A percentile compares a stretch with the other conserved stretches of the same genome.
Evolutionary conservation across 106 monocot genomes (phyloP).

Genomic region (Phalaenopsis equestris): DNA sequence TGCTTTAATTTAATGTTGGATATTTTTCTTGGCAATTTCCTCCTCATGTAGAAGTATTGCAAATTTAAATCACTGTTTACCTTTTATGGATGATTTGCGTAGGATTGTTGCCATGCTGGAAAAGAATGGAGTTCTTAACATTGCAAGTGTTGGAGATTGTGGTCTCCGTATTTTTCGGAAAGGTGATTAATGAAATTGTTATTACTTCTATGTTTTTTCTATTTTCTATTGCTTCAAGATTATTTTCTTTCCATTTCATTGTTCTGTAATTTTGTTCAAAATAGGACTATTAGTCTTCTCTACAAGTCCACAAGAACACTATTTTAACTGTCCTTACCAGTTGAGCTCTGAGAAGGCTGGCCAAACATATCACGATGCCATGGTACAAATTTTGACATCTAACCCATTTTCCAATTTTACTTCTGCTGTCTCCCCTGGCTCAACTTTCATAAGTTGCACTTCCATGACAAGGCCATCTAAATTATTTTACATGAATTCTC

Average conservation of each 20-base stretch:
- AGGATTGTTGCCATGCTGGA: slow-evolving; percentile 87
- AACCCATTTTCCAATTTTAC: background rate
- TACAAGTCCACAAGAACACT: slow-evolving; percentile 79
- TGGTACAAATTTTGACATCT: slow-evolving; percentile 27
- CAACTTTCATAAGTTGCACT: too few relatives aligned
- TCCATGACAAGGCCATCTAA: too few relatives aligned
- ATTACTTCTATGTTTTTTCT: background rate
- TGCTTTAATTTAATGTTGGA: background rate
- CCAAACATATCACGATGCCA: slow-evolving; percentile 85
- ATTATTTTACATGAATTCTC: too few relatives aligned
- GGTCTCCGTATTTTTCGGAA: slow-evolving; percentile 65
- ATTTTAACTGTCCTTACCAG: slow-evolving; percentile 95
- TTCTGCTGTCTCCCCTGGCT: background rate
- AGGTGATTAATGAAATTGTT: slow-evolving; percentile 28
- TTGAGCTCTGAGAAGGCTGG: slow-evolving; percentile 69
- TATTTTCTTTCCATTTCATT: too few relatives aligned
- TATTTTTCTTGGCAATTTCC: background rate
- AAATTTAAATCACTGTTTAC: background rate
- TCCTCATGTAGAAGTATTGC: background rate
- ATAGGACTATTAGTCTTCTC: slow-evolving; percentile 62
- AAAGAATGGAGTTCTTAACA: slow-evolving; percentile 61
- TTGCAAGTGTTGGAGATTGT: slow-evolving; percentile 93
- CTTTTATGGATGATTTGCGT: background rate
- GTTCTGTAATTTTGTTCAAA: background rate
- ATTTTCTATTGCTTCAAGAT: background rate